Conservation (phyloP, 2,329 filamentous ascomycete species). For the Davidsoniella eucalypti region DNA sequence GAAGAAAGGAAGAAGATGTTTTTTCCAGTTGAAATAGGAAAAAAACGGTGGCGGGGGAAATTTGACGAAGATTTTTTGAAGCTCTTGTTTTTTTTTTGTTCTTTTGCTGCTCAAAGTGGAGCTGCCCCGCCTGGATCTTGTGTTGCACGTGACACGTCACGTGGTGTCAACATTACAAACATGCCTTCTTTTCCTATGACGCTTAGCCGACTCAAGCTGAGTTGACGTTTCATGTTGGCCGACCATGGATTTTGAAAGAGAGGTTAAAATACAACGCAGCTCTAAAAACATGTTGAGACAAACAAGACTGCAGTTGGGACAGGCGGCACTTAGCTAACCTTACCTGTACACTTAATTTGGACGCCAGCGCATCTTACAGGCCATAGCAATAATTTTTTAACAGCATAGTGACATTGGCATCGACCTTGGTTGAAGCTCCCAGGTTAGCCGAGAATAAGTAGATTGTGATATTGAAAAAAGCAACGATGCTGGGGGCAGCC, state of each 20-base stretch:
- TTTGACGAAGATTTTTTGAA: slow-evolving; percentile 19
- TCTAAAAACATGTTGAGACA: background rate
- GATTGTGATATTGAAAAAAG: too few species aligned
- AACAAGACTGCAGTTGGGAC: background rate
- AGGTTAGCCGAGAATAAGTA: background rate
- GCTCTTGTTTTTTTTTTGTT: slow-evolving; percentile 14
- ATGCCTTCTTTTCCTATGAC: background rate
- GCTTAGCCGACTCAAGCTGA: too few species aligned
- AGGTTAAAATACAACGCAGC: background rate
- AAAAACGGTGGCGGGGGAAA: background rate
- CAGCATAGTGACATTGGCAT: too few species aligned
- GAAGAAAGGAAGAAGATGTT: slow-evolving; percentile 1
- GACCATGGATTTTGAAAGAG: too few species aligned
- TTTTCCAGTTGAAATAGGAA: slow-evolving; percentile 10
- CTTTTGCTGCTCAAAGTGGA: slow-evolving; percentile 10
- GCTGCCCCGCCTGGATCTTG: background rate
- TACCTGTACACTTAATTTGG: too few species aligned
- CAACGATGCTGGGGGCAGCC: too few species aligned
- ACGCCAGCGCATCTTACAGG: too few species aligned
- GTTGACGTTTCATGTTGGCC: too few species aligned
- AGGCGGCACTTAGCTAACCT: background rate
- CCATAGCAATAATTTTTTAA: too few species aligned
- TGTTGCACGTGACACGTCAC: background rate
- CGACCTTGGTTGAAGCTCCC: background rate
- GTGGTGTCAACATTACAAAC: background rate